Percentiles rank a stretch among this genome's conserved stretches.
Evolutionary conservation across 495 filamentous ascomycete species (phyloP).

Genomic region (Aspergillus sparsus): DNA sequence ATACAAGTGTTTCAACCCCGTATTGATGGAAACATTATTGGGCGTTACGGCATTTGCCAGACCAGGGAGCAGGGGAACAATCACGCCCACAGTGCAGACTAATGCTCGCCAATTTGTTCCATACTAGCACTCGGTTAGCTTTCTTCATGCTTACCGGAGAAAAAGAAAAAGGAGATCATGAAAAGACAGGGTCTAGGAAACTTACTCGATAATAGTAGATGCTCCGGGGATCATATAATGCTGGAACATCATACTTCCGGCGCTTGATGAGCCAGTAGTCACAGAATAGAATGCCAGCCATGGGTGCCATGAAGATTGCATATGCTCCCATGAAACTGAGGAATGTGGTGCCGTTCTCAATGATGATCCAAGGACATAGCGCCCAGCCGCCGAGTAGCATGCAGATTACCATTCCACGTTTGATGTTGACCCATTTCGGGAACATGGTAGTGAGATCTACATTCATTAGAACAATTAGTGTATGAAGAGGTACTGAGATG

Average conservation of each 20-base stretch:
- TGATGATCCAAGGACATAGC: slow-evolving; percentile 18
- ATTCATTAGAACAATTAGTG: not conserved
- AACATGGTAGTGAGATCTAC: slow-evolving; percentile 12
- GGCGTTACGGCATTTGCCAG: slow-evolving; percentile 9
- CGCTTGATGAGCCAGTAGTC: slow-evolving; percentile 15
- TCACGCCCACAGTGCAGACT: slow-evolving; percentile 7
- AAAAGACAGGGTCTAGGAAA: not conserved
- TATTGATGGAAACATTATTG: slow-evolving; percentile 13
- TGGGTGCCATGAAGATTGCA: slow-evolving; percentile 15
- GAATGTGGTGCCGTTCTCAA: slow-evolving; percentile 10
- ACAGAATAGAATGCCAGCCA: slow-evolving; percentile 15
- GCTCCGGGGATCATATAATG: slow-evolving; percentile 5
- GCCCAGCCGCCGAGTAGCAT: slow-evolving; percentile 14
- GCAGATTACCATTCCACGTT: slow-evolving; percentile 18
- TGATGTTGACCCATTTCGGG: slow-evolving; percentile 14
- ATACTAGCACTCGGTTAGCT: not conserved
- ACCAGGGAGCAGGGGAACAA: slow-evolving; percentile 11
- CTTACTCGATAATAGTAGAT: slow-evolving; percentile 15
- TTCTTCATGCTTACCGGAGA: not conserved
- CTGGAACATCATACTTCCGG: slow-evolving; percentile 14
- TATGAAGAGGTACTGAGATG: no score
- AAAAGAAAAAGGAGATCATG: not conserved
- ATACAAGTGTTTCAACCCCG: slow-evolving; percentile 13
- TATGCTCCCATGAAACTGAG: slow-evolving; percentile 15
- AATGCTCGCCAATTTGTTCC: slow-evolving; percentile 15